Base-by-base conservation (phyloP, 1,139 yeast species). In the Scheffersomyces titani region DNA sequence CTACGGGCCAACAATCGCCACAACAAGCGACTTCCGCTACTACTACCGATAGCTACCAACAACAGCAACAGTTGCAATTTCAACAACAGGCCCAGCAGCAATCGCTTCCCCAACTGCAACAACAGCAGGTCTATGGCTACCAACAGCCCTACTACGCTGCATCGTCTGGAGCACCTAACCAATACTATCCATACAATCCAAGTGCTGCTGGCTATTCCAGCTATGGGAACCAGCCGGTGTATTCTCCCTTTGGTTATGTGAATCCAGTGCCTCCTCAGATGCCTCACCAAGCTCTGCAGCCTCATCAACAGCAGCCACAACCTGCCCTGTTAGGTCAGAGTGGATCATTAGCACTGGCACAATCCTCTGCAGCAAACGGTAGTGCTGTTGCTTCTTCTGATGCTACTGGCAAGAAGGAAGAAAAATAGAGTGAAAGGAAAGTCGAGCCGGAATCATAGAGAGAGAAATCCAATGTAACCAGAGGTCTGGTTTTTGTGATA, bases 151-250 rank as follows among this genome's bases (percentile, higher is more conserved):
- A 61, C 54, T 63, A 65, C 53, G 54, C 51, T 22, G 52, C 55
- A 40, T 21, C 59, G 13, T 55, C 52, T 30, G 53, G 56, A 19
- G 61, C 60, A 56, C 63, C 67, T 49, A 62, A 61, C 59, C 70
- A 64, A 58, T 65, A 63, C 59, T 66, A 66, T 55, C 61, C 62
- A 19, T 61, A 65, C 57, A 60, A 59, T 19, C 49, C 49, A 6
- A 46, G 22, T 46, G 49, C 18, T 46, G 59, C 60, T 48, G 61
- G 54, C 59, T 68, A 68, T 56, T 63, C 67, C 45, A 60, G 62
- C 19, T 68, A 68, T 54, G 63, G 64, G 16, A 54, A 61, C n/a
- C 71, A 67, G 55, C 71, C 70, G 11, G 61, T 63, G 47, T 67
- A 67, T 55, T 59, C 65, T 36, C 20, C 49, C 13, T 68, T 66